Evolutionary conservation across 176 grass and related monocot species (phyloP), one percentile per base, ranked within the genome.

Genomic region (Oryza australiensis): DNA sequence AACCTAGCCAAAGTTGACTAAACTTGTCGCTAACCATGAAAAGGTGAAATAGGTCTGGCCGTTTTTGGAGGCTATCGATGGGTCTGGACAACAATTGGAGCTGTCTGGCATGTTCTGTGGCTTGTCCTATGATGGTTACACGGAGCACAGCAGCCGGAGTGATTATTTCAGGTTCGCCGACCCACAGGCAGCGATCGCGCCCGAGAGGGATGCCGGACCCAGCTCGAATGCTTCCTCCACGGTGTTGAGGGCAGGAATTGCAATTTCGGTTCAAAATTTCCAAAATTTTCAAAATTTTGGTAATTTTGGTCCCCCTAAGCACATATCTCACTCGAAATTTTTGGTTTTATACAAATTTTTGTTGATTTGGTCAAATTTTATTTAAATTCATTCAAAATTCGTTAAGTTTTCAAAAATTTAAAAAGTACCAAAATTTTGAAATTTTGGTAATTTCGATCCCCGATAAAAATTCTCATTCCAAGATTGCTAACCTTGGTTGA

Each of bases 21-120:
- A 76, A 63, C 40, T 57, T 48, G 35, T 67, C 75, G 73, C 82
- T 91, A 57, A 73, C 35, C 42, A 65, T 55, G 48, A 49, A 73
- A 53, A 23, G 1, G 4, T 79, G 22, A 64, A 71, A 66, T 68
- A 86, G 84, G 68, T 86, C 42, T 65, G n/a, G 64, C 23, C 10
- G 24, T 74, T 62, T 9, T 35, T 51, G 40, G 28, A 72, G 67
- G 3, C 64, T 29, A 38, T n/a, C 46, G 74, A 88, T 92, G 90
- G 90, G 82, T 53, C 78, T 88, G 73, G 90, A 92, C 74, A 78
- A 80, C 55, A 41, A 68, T 41, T 45, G 5, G 90, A 92, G 46
- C 65, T 86, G 67, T 80, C 90, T 3, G 82, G 90, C 65, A 79
- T 92, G 86, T 72, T 92, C 38, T 79, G 68, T 40, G 86, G 82